Evolutionary conservation across 192 early-diverging fungal genomes (phyloP).

Genomic region (Rhizophlyctis rosea): DNA sequence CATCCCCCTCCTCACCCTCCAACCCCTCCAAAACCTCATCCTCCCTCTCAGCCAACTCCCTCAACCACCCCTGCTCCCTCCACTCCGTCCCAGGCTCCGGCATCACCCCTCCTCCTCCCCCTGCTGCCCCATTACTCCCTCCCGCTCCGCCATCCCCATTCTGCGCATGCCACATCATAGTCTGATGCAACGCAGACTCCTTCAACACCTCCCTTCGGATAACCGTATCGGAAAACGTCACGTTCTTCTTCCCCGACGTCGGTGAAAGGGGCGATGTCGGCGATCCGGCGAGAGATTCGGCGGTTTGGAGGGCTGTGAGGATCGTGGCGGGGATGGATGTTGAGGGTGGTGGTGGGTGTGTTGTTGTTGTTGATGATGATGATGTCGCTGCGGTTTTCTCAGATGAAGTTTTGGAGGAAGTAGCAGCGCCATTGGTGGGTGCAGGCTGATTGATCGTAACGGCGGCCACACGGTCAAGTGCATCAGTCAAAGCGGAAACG

Average conservation of each 20-base stretch:
- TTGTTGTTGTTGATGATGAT: slow-evolving; percentile 6
- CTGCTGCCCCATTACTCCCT: neutral
- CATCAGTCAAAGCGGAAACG: slow-evolving; percentile 20
- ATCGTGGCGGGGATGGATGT: neutral
- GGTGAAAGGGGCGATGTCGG: neutral
- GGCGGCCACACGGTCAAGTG: slow-evolving; percentile 11
- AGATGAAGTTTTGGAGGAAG: neutral
- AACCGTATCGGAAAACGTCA: slow-evolving; percentile 16
- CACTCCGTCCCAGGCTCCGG: slow-evolving; percentile 19
- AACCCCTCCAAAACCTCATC: neutral
- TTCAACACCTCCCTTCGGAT: slow-evolving; percentile 20
- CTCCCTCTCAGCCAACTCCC: slow-evolving; percentile 17
- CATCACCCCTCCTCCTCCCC: slow-evolving; percentile 7
- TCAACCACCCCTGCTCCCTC: slow-evolving; percentile 20
- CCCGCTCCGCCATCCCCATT: slow-evolving; percentile 14
- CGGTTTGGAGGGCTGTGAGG: neutral
- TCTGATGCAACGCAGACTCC: too few species aligned
- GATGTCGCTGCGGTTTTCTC: neutral
- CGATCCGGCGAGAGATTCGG: neutral
- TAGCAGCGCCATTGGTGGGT: neutral
- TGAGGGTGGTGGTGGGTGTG: neutral
- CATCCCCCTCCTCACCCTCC: neutral
- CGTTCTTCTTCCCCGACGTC: neutral
- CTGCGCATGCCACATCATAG: too few species aligned
- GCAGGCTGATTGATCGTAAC: slow-evolving; percentile 1